A percentile compares a stretch with the other conserved stretches of the same genome.
These are phyloP conservation scores for Hypoxylon fuscum DNA, from an alignment of 495 filamentous ascomycete species.

Conservation along the genomic window DNA sequence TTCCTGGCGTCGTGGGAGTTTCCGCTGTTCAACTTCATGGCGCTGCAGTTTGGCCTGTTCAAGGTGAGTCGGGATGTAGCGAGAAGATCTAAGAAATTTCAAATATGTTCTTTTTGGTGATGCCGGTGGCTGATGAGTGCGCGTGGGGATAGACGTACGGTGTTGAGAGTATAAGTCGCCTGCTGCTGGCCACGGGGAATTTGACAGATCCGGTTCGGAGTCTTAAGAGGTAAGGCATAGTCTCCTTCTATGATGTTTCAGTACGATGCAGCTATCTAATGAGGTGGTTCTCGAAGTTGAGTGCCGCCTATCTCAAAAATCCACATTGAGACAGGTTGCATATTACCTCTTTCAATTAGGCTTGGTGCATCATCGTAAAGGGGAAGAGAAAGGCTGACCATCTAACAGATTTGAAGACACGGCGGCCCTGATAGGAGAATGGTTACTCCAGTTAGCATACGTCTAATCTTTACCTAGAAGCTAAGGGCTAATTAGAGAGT, in stretches of 20 bases:
- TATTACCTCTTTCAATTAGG: neutral
- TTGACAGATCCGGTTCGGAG: slow-evolving; percentile 62
- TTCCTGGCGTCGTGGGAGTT: slow-evolving; percentile 62
- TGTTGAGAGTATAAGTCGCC: slow-evolving; percentile 67
- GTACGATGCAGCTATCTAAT: neutral
- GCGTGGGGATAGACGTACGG: slow-evolving; percentile 73
- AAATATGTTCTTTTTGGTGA: slow-evolving; percentile 2
- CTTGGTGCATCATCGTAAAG: neutral
- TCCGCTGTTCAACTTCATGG: slow-evolving; percentile 63
- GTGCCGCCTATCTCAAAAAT: neutral
- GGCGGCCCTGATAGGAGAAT: slow-evolving; percentile 63
- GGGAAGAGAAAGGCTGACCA: neutral
- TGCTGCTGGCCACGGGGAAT: slow-evolving; percentile 67
- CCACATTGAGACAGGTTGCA: neutral
- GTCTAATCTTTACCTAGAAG: no score
- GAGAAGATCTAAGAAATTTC: neutral
- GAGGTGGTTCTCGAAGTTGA: neutral
- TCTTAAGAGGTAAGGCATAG: slow-evolving; percentile 57
- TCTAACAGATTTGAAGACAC: slow-evolving; percentile 68
- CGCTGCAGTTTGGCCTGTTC: slow-evolving; percentile 73
- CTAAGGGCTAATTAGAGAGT: no score
- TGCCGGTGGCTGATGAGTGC: neutral
- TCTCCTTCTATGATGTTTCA: neutral
- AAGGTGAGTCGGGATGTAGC: slow-evolving; percentile 48
- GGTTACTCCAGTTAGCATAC: no score